Conservation (phyloP, 179 eudicot genomes). For the Pouteria campechiana region DNA sequence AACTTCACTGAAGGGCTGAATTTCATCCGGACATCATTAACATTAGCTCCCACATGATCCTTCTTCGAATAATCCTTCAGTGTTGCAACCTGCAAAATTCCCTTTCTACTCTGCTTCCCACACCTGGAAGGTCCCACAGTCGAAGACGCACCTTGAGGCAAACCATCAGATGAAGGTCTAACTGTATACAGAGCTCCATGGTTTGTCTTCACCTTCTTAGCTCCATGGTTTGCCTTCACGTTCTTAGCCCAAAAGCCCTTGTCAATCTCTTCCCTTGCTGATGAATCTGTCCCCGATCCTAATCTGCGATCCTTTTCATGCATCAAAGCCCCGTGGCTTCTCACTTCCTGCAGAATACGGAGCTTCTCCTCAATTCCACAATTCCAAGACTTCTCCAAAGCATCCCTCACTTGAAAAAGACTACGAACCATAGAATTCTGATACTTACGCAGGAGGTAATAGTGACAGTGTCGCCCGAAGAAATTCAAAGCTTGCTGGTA, state of each 20-base stretch:
- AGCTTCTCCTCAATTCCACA: slow-evolving; percentile 92
- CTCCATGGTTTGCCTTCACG: slow-evolving; percentile 36
- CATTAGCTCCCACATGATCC: slow-evolving; percentile 23
- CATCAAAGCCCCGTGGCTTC: slow-evolving; percentile 69
- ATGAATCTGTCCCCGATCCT: slow-evolving; percentile 53
- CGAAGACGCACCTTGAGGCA: slow-evolving; percentile 22
- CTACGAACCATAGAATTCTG: slow-evolving; percentile 67
- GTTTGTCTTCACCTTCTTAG: slow-evolving; percentile 25
- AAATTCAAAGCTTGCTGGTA: slow-evolving; percentile 71
- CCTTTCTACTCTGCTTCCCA: slow-evolving; percentile 44
- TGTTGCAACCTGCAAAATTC: slow-evolving; percentile 34
- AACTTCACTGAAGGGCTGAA: slow-evolving; percentile 22
- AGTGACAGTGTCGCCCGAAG: slow-evolving; percentile 64
- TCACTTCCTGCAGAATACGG: slow-evolving; percentile 60
- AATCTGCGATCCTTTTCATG: slow-evolving; percentile 56
- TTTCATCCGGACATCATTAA: slow-evolving; percentile 27
- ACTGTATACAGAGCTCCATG: slow-evolving; percentile 14
- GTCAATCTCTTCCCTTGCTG: slow-evolving; percentile 48
- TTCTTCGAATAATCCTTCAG: slow-evolving; percentile 23
- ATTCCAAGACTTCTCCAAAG: slow-evolving; percentile 72
- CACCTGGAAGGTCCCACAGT: slow-evolving; percentile 20
- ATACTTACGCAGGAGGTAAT: slow-evolving; percentile 56
- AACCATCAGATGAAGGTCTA: slow-evolving; percentile 22
- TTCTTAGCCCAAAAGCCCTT: slow-evolving; percentile 45
- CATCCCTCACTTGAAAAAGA: slow-evolving; percentile 65